Conservation (phyloP, 2,329 filamentous ascomycete species). For the Epichloe festucae region DNA sequence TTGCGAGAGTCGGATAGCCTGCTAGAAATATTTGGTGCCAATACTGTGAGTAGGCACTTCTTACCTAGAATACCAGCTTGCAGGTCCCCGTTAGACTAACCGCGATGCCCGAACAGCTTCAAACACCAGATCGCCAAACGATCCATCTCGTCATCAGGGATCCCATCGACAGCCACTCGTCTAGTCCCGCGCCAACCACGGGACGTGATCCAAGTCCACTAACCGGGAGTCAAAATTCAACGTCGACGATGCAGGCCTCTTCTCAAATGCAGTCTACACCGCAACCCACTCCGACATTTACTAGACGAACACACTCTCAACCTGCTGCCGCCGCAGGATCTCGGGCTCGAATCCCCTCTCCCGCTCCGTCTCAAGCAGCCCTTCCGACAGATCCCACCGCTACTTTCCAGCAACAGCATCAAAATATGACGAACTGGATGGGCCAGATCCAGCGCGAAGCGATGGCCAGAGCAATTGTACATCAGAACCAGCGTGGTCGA, state of each 20-base stretch:
- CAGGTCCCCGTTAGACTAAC: slow-evolving; percentile 1
- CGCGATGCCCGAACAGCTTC: slow-evolving; percentile 22
- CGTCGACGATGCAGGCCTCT: slow-evolving; percentile 4
- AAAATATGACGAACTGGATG: slow-evolving; percentile 32
- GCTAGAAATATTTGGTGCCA: slow-evolving; percentile 41
- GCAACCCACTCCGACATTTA: slow-evolving; percentile 16
- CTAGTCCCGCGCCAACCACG: slow-evolving; percentile 12
- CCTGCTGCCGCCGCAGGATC: slow-evolving; percentile 15
- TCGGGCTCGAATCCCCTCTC: slow-evolving; percentile 20
- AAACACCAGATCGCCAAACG: slow-evolving; percentile 33
- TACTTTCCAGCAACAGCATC: slow-evolving; percentile 26
- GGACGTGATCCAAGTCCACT: slow-evolving; percentile 17
- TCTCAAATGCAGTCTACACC: slow-evolving; percentile 12
- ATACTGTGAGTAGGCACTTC: slow-evolving; percentile 28
- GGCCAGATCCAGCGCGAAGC: slow-evolving; percentile 35
- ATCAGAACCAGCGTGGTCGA: slow-evolving; percentile 30
- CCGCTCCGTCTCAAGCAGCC: slow-evolving; percentile 9
- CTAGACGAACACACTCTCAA: slow-evolving; percentile 18
- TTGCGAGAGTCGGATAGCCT: slow-evolving; percentile 41
- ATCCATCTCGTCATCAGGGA: slow-evolving; percentile 41
- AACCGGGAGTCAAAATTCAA: background rate
- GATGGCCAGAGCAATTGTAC: slow-evolving; percentile 26
- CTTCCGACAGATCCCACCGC: slow-evolving; percentile 17
- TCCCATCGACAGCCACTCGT: slow-evolving; percentile 15
- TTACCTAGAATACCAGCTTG: background rate